A percentile compares a stretch with the other conserved stretches of the same genome.
These are phyloP conservation scores for Solanum ossicruentum DNA, from an alignment of 257 asterid species.

Conservation along the genomic window DNA sequence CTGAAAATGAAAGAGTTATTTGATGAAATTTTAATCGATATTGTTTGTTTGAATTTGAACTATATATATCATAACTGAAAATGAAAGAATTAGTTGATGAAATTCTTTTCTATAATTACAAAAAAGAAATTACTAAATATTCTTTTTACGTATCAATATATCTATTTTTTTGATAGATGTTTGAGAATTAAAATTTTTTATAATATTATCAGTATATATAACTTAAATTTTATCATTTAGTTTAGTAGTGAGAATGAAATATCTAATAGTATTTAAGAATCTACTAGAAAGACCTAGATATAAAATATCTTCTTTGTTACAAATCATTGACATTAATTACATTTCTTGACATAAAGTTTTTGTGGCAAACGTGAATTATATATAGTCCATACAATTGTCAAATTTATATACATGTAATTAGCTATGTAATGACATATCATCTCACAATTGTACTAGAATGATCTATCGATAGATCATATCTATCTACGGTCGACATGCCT, in stretches of 20 bases:
- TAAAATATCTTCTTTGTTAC: not conserved
- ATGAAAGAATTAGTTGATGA: too few species aligned
- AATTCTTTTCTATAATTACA: too few species aligned
- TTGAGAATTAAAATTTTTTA: too few species aligned
- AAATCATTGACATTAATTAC: not conserved
- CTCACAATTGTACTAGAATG: not conserved
- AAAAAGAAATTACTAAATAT: not conserved
- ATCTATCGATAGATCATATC: not conserved
- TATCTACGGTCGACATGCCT: too few species aligned
- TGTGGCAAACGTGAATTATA: not conserved
- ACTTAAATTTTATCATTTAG: not conserved
- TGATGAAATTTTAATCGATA: not conserved
- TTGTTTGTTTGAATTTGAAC: too few species aligned
- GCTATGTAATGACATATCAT: not conserved
- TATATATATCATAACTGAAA: too few species aligned
- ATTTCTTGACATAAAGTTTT: not conserved
- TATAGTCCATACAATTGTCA: not conserved
- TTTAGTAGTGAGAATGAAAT: not conserved
- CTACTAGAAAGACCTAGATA: too few species aligned
- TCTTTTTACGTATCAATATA: not conserved
- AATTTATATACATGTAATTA: not conserved
- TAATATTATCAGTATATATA: not conserved
- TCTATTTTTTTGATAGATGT: not conserved
- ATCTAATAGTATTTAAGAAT: not conserved
- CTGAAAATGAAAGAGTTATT: not conserved